phyloP scores from a whole-genome alignment of 352 stramenopile genomes.

The Phytophthora idaei region DNA sequence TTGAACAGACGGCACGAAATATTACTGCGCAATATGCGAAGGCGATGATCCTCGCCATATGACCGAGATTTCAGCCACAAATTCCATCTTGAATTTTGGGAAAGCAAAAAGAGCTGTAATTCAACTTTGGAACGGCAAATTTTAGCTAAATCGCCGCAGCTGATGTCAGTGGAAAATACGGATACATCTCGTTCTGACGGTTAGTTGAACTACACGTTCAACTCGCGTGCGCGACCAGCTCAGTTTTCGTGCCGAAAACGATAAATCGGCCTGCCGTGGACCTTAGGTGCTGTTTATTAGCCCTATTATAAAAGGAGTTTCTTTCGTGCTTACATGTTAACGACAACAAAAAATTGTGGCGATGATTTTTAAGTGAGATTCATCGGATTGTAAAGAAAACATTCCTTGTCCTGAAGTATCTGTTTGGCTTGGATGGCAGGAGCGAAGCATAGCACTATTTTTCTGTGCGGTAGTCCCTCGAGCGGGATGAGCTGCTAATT shows the following conservation, averaged over 20 bases:
- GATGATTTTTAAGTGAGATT: no score
- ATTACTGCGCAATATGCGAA: constrained; percentile 25
- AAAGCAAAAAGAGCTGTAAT: background rate
- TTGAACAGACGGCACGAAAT: constrained; percentile 12
- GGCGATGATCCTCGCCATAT: constrained; percentile 15
- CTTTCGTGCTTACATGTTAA: no score
- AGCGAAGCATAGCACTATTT: no score
- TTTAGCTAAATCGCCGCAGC: background rate
- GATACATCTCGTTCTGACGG: background rate
- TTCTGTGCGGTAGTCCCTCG: no score
- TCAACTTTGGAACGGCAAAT: background rate
- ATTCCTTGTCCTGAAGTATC: no score
- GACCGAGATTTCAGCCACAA: constrained; percentile 19
- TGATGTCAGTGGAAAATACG: background rate
- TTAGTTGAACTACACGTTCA: background rate
- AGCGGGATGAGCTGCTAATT: no score
- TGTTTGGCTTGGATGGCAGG: no score
- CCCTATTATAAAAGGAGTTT: no score
- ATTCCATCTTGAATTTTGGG: background rate
- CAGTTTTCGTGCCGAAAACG: background rate
- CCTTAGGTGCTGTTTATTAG: no score
- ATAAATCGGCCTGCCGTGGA: no score
- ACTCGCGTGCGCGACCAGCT: background rate
- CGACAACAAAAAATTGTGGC: no score
- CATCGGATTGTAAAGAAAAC: no score